phyloP scores from a whole-genome alignment of 768 basidiomycete species.

The Tubosaeta sp. region DNA sequence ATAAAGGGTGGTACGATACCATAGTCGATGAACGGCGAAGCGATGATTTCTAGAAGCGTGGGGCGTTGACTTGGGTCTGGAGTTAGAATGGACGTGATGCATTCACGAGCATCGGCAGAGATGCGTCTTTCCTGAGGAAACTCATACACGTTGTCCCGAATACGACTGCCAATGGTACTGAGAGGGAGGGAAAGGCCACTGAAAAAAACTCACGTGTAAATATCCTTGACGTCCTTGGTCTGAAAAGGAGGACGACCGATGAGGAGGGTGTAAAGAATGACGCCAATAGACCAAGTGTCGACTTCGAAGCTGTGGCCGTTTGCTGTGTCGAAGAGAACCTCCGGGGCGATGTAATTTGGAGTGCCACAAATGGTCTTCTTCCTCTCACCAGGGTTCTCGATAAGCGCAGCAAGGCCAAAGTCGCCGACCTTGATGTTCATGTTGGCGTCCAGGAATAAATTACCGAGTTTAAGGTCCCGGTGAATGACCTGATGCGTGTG shows the following conservation, averaged over 20 bases:
- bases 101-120: constrained; percentile 65
- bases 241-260: constrained; percentile 98
- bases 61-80: constrained; percentile 81
- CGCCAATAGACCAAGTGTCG: constrained; percentile 96
- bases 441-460: constrained; percentile 83
- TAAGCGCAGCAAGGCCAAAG: constrained; percentile 94
- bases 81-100: constrained; percentile 83
- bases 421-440: constrained; percentile 98
- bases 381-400: constrained; percentile 92
- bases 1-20: constrained; percentile 81
- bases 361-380: constrained; percentile 99
- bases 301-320: constrained; percentile 99
- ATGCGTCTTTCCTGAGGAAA: constrained; percentile 78
- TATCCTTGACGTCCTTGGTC: constrained; percentile 95
- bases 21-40: constrained; percentile 76
- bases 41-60: constrained; percentile 77
- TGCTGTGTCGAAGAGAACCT: constrained; percentile 92
- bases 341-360: constrained; percentile 98
- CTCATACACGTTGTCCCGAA: constrained; percentile 89
- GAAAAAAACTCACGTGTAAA: constrained; percentile 70
- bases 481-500: constrained; percentile 96
- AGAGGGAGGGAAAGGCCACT: not conserved
- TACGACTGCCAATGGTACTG: constrained; percentile 53
- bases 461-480: constrained; percentile 94
- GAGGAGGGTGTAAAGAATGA: constrained; percentile 92